Evolutionary conservation across 2,329 filamentous ascomycete genomes (phyloP).

Genomic region (Epichloe festucae): DNA sequence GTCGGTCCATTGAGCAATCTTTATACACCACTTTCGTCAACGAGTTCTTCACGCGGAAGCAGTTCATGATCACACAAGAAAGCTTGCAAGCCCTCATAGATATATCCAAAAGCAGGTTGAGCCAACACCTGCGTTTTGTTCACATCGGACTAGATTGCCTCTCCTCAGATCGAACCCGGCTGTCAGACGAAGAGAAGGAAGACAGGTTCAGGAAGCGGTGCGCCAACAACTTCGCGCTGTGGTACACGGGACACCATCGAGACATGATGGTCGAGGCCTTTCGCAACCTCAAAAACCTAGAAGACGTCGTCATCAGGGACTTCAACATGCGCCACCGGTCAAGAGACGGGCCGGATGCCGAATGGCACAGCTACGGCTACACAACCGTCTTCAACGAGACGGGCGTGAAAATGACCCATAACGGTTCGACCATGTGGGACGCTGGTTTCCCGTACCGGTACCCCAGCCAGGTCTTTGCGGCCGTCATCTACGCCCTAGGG

Average conservation of each 20-base stretch:
- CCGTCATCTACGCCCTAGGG: constrained; percentile 30
- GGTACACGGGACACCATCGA: constrained; percentile 32
- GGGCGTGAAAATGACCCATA: constrained; percentile 11
- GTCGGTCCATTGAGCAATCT: constrained; percentile 38
- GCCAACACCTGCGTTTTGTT: constrained; percentile 24
- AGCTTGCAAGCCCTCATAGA: constrained; percentile 42
- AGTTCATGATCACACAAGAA: constrained; percentile 48
- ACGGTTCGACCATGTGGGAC: constrained; percentile 4
- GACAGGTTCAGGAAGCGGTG: constrained; percentile 10
- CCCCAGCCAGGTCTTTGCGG: constrained; percentile 24
- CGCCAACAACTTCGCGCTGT: constrained; percentile 16
- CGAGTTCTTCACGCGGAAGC: constrained; percentile 53
- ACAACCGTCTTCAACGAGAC: constrained; percentile 24
- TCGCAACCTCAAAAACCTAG: constrained; percentile 37
- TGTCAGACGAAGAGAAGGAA: constrained; percentile 6
- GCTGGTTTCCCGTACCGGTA: constrained; percentile 9
- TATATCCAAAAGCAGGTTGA: constrained; percentile 35
- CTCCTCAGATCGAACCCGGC: constrained; percentile 4
- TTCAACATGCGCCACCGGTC: constrained; percentile 35
- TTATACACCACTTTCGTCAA: constrained; percentile 42
- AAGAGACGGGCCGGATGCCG: constrained; percentile 29
- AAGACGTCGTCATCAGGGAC: constrained; percentile 46
- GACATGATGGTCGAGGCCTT: constrained; percentile 46
- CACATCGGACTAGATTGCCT: constrained; percentile 18
- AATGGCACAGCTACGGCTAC: constrained; percentile 45